Evolutionary conservation across 208 protist species (phyloP), one percentile per base, ranked within the genome.

Genomic region (Leishmania arabica): DNA sequence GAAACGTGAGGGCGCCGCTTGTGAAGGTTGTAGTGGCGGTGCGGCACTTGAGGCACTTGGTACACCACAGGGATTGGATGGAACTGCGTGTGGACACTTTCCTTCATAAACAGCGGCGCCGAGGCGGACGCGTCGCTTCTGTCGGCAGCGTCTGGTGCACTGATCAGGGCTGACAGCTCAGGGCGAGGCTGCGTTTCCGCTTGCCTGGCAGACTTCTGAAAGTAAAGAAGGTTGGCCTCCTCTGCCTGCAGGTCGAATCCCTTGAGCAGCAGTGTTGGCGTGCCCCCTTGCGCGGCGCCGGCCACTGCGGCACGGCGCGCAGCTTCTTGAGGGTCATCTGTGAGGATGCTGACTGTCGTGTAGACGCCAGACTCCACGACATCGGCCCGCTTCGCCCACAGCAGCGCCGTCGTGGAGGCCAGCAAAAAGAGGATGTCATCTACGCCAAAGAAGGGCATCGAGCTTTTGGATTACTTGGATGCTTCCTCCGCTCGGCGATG

Each of bases 371-470:
- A 76, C 53, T 86, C 73, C 1, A 91, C 74, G 6, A 96, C 51
- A 13, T 93, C 90, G 3, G 88, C 83, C 19, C 90, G 79, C 83
- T 95, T 95, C 19, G 84, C 83, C 90, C 90, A 97, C 60, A 95
- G 66, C 31, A 95, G 75, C 8, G 87, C 90, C 4, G 91, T 93
- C 3, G 91, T 89, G 0, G 94, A 93, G n/a, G 89, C 91, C 6
- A 94, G 53, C 5, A 95, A 47, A 74, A 97, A 85, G 64, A 97
- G 86, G 54, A 95, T 80, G 81, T 95, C 92, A 84, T 97, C 92
- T 3, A 97, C 75, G 3, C 94, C 94, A 80, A 95, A 91, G 24
- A 91, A 81, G 0, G 93, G 91, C 91, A 97, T 95, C n/a, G 42
- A 40, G 21, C 40, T 1, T 27, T 71, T n/a, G 15, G 21, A 45